Evolutionary conservation across 2,329 filamentous ascomycete genomes (phyloP).

Genomic region (Alternaria tenuissima): DNA sequence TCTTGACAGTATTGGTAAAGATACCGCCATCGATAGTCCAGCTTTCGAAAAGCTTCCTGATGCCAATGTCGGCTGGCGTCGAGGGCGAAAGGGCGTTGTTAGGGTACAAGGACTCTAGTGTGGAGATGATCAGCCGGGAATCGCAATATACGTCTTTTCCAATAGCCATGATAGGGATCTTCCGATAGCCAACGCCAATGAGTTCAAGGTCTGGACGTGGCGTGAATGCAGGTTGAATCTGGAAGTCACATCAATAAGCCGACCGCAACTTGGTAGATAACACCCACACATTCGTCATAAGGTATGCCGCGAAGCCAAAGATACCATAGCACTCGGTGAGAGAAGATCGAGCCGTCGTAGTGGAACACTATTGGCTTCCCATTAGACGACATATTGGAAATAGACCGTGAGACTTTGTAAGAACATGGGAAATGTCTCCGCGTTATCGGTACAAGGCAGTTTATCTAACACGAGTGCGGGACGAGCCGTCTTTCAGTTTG

Average conservation of each 20-base stretch:
- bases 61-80: constrained; percentile 51
- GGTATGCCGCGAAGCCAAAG: constrained; percentile 70
- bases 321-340: constrained; percentile 71
- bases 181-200: constrained; percentile 50
- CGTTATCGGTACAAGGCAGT: neutral
- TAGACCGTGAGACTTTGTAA: too few relatives aligned
- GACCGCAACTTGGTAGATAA: neutral
- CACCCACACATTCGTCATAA: constrained; percentile 72
- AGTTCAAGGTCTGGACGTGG: constrained; percentile 41
- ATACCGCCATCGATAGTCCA: constrained; percentile 66
- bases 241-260: neutral
- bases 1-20: constrained; percentile 61
- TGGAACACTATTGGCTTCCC: constrained; percentile 70
- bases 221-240: constrained; percentile 65
- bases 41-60: constrained; percentile 65
- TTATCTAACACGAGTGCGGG: neutral
- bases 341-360: constrained; percentile 72
- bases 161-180: constrained; percentile 44
- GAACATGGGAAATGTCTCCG: neutral
- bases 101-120: constrained; percentile 35
- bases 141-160: constrained; percentile 47
- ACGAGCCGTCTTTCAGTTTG: neutral
- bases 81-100: constrained; percentile 21
- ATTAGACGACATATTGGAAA: constrained; percentile 21
- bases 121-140: constrained; percentile 42